Evolutionary conservation across 495 filamentous ascomycete genomes (phyloP), one percentile per base, ranked within the genome.

Genomic region (Schizothecium vesticola): DNA sequence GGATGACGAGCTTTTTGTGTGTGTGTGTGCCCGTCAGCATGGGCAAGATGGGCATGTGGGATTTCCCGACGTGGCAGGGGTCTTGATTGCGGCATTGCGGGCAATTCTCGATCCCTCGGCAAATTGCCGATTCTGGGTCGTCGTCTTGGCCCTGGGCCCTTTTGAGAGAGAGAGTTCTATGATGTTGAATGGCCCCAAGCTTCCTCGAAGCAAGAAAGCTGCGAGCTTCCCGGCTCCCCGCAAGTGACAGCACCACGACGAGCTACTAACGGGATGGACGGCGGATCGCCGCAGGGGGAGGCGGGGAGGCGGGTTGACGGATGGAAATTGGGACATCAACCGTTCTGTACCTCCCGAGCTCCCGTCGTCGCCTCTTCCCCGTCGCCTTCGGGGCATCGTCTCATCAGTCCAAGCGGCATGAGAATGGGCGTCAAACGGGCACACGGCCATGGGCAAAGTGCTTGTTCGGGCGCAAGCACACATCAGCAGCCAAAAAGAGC

Each of bases 81-180:
- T 57, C 36, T 43, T 25, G 28, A 33, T 59, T 43, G 63, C 22
- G 24, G 28, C 43, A 63, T 8, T 7, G 26, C 57, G 64, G 68
- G 59, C 51, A 73, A 68, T 63, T 12, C 26, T 59, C 71, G 71
- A 73, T 73, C 71, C 25, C 66, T 58, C 55, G 62, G 66, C 71
- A 68, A 73, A 73, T 65, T 58, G 62, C 63, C 71, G 71, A 73
- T 73, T 67, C 43, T 24, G 9, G 43, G 21, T 26, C 19, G 11
- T 1, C 65, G 22, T 51, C 59, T 36, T 66, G 22, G 58, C 58
- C 23, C 57, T 3, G n/a, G 23, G 23, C 57, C 28, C 63, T 36
- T 56, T 29, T n/a, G n/a, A n/a, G n/a, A n/a, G n/a, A n/a, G 23
- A 33, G 55, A 16, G 3, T 13, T 23, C n/a, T n/a, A n/a, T 64